Percentiles rank a stretch among this genome's conserved stretches.
phyloP scores from a whole-genome alignment of 768 basidiomycete species.

The Tulasnella sp. region DNA sequence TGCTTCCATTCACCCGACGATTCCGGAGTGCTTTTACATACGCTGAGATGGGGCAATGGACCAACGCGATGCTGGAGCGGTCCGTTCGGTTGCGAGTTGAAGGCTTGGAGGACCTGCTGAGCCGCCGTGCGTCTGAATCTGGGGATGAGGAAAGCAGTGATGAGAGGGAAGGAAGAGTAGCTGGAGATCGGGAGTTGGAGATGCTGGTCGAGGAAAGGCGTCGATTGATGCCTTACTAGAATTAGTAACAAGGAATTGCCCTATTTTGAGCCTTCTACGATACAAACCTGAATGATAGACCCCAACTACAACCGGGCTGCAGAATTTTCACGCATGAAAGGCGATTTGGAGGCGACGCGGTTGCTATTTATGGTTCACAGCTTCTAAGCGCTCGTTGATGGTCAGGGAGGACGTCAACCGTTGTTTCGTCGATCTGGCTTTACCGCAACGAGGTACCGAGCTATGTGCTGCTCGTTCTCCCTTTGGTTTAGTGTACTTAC shows the following conservation, averaged over 20 bases:
- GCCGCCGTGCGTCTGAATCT: not conserved
- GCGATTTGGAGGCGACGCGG: no score
- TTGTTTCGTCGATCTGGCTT: no score
- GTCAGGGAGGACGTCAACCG: no score
- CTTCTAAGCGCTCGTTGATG: no score
- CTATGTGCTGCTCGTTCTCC: no score
- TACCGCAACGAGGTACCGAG: no score
- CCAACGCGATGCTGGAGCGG: constrained; percentile 18
- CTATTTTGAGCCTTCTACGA: not conserved
- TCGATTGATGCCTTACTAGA: constrained; percentile 20
- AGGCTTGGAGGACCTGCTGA: constrained; percentile 11
- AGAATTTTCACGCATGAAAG: no score
- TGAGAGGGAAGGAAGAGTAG: not conserved
- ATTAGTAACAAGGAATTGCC: not conserved
- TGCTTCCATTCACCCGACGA: constrained; percentile 16
- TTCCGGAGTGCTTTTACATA: not conserved
- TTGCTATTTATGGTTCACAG: no score
- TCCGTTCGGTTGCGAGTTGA: constrained; percentile 12
- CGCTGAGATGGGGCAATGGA: constrained; percentile 17
- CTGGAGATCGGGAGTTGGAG: constrained; percentile 19
- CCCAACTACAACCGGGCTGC: no score
- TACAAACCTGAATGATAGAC: no score
- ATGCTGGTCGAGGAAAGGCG: not conserved
- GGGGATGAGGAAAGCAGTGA: not conserved
- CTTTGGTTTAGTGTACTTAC: no score